These are phyloP conservation scores for Venturia asperata DNA, from an alignment of 2,329 filamentous ascomycete genomes.

Conservation along the genomic window DNA sequence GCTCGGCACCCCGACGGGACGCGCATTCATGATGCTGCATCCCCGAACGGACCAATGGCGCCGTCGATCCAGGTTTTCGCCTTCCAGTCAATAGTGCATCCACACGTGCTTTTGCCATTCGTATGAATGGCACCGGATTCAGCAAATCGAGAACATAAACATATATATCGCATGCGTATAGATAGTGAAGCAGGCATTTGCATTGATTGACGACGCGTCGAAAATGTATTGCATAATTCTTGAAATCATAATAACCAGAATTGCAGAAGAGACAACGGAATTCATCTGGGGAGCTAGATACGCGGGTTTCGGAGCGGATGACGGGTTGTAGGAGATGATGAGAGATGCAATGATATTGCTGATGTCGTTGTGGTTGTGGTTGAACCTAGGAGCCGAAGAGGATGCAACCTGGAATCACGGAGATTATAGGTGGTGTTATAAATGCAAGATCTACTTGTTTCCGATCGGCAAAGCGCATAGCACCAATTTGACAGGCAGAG, in stretches of 20 bases:
- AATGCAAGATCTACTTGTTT: not conserved
- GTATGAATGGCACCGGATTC: not conserved
- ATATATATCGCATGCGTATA: too few relatives aligned
- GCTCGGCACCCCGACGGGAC: conserved; percentile 10
- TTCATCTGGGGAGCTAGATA: too few relatives aligned
- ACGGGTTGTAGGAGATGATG: not conserved
- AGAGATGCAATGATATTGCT: not conserved
- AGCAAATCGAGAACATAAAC: too few relatives aligned
- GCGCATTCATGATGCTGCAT: conserved; percentile 7
- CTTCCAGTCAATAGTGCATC: conserved; percentile 7
- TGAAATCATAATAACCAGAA: not conserved
- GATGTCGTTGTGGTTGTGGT: not conserved
- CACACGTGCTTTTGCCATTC: not conserved
- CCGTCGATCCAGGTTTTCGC: not conserved
- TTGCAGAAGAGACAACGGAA: not conserved
- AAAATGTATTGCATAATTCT: too few relatives aligned
- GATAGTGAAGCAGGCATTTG: too few relatives aligned
- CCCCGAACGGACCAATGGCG: conserved; percentile 3
- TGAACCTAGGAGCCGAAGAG: too few relatives aligned
- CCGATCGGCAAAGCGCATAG: not conserved
- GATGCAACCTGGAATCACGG: too few relatives aligned
- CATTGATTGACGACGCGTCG: too few relatives aligned
- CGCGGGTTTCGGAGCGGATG: not conserved
- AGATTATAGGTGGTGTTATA: not conserved
- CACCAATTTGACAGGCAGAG: not conserved